Evolutionary conservation across 2,329 filamentous ascomycete species (phyloP), one percentile per base, ranked within the genome.

Genomic region (Periconia sp.): DNA sequence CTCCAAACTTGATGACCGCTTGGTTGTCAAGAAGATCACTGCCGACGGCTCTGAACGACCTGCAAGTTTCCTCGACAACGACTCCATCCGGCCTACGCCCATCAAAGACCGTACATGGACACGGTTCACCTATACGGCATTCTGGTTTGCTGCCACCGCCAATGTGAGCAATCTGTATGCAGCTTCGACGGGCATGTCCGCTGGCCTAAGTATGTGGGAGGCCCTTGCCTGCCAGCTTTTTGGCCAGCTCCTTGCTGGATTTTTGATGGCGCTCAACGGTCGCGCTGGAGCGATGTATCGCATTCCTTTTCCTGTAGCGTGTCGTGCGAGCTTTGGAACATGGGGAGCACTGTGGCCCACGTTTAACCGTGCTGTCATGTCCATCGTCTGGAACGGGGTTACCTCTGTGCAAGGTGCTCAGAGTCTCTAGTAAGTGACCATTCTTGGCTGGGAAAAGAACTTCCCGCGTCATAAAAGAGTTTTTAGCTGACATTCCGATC

Each of bases 161-260:
- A 43, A 18, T 13, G 33, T 37, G 33, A 37, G 33, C 33, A 37
- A 37, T 37, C 10, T 18, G 41, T 43, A 43, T 19, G 11, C 13
- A 11, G 41, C 17, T 13, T 19, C 17, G 17, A 23, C 41, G 6
- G 41, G 17, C 41, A 3, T 19, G 17, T 43, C 41, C 20, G 20
- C 41, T 15, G 41, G 41, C 13, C 41, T 43, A 3, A 43, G 41
- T 23, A 43, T 43, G 20, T 43, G 41, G 41, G 41, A 43, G 41
- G 13, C 20, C 11, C 17, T 43, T 11, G 41, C 17, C 20, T 43
- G 41, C 20, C 41, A 43, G 20, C 41, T 43, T 13, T 6, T 6
- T 19, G 41, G 41, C 7, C 75, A 3, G 71, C 41, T 43, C 17
- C 13, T 45, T 18, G 41, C 43, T 7, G 40, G 19, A n/a, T 33